Base-by-base conservation (phyloP, 352 stramenopile genomes). In the Phytophthora fragariae region DNA sequence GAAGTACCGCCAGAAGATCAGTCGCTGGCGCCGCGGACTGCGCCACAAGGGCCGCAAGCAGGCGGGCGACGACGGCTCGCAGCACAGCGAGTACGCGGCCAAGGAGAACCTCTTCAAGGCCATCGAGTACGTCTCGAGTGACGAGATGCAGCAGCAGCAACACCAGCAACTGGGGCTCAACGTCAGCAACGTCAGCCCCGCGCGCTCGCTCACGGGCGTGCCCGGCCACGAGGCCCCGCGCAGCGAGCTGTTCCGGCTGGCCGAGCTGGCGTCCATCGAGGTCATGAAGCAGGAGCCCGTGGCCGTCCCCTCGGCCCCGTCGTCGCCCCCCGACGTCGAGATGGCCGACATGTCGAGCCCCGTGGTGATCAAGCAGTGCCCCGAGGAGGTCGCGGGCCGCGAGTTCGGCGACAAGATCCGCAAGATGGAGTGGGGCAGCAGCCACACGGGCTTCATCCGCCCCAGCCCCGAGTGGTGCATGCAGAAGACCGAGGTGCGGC, bases 1-100 rank as follows among this genome's bases (percentile, higher is more conserved):
- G 57, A 94, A 94, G 75, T 94, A 94, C 68, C 85, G 85, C 49
- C 85, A 94, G 74, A 94, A 94, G 82, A 93, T 94, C 74, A 90
- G 85, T 61, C 85, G 88, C 75, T 92, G 88, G 85, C 85, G 85
- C 55, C 85, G 88, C 56, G 88, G 88, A 10, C 57, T 94, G 70
- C 85, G 88, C 61, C 88, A 94, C 76, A 94, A 94, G 68, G 88
- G 88, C 54, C 81, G 88, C 59, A 94, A 92, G 74, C 87, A 92
- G 65, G 72, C 73, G 21, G 60, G 63, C 0, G 85, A 90, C 62
- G 70, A 72, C 47, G 57, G 62, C 19, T 69, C 71, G 35, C 76
- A 80, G 31, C 83, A 74, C 65, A 78, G 82, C 29, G 82, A 90
- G 31, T 88, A 88, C 53, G 73, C 75, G 19, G 77, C 80, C 33